A percentile compares a stretch with the other conserved stretches of the same genome.
These are phyloP conservation scores for Populus hybrid DNA, from an alignment of 441 rosid species.

Conservation along the genomic window DNA sequence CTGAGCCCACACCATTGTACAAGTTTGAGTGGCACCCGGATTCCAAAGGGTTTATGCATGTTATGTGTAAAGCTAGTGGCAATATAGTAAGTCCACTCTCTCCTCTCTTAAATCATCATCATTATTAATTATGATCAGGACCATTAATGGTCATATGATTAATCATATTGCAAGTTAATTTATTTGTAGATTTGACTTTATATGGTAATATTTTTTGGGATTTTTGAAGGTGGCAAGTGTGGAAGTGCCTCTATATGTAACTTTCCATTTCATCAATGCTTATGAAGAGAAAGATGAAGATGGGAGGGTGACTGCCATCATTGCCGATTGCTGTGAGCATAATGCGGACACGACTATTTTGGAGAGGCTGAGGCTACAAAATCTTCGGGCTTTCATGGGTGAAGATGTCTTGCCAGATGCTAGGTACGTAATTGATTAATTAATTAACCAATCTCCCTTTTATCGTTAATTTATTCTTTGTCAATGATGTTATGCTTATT, in stretches of 20 bases:
- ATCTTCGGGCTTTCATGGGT: constrained; percentile 59
- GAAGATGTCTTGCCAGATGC: constrained; percentile 78
- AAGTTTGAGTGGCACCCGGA: constrained; percentile 92
- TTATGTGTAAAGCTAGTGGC: constrained; percentile 88
- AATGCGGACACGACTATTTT: constrained; percentile 72
- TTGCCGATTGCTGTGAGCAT: constrained; percentile 95
- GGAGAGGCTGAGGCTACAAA: constrained; percentile 68
- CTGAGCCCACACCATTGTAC: constrained; percentile 89
- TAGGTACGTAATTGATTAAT: constrained; percentile 35
- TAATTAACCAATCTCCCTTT: background rate
- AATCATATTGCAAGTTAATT: background rate
- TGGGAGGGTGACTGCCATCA: constrained; percentile 57
- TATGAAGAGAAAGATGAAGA: constrained; percentile 81
- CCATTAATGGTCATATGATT: too few relatives aligned
- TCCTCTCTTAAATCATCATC: background rate
- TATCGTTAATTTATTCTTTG: background rate
- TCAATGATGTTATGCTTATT: too few relatives aligned
- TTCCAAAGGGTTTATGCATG: constrained; percentile 69
- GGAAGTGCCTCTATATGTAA: constrained; percentile 80
- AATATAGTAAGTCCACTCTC: constrained; percentile 50
- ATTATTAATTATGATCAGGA: too few relatives aligned
- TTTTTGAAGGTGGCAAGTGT: constrained; percentile 72
- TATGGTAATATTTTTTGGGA: background rate
- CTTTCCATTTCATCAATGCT: constrained; percentile 94
- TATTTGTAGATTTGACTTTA: background rate